Base-by-base conservation (phyloP, 2,329 filamentous ascomycete species). In the Monosporascus sp. region DNA sequence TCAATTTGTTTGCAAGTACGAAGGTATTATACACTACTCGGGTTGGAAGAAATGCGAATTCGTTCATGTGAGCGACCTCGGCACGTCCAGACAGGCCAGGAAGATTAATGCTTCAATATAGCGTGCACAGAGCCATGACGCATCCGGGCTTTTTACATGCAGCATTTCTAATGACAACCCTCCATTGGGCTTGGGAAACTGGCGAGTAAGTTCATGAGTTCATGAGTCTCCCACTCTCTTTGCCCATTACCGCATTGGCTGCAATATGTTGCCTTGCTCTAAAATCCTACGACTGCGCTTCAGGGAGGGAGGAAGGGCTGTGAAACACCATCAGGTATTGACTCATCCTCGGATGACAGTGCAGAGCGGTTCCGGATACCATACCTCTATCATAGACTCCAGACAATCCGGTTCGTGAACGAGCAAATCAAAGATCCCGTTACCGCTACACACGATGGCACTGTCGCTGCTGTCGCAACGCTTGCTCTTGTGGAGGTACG, bases 101-200 rank as follows among this genome's bases (percentile, higher is more conserved):
- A 11, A 11, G 43, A 31, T 24, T 46, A 24, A 45, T 39, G 49
- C 63, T 55, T 54, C 49, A 20, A 48, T 24, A 22, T 55, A 76
- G 73, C 41, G 71, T 76, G 43, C 70, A 73, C 54, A 69, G 70
- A 57, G 73, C 74, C 17, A 68, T 76, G 49, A 69, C 73, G 46
- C 73, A 75, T 52, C 72, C 72, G 2, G 74, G 74, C 3, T 74
- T 75, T 53, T 73, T 76, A 57, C 73, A 76, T 56, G 74, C 72
- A 57, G 74, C 73, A 24, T 61, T 76, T 48, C 70, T 75, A 56
- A 66, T 76, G 56, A 75, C 74, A 20, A 72, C 72, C 24, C 70
- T 74, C 50, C 74, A 76, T 50, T 75, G 72, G 72, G 72, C 72
- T 24, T 76, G 74, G 74, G 69, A 73, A 46, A 75, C 71, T 2